A percentile compares a stretch with the other conserved stretches of the same genome.
Evolutionary conservation across 1,284 basidiomycete genomes (phyloP).

Genomic region (Phenoliferia sp.): DNA sequence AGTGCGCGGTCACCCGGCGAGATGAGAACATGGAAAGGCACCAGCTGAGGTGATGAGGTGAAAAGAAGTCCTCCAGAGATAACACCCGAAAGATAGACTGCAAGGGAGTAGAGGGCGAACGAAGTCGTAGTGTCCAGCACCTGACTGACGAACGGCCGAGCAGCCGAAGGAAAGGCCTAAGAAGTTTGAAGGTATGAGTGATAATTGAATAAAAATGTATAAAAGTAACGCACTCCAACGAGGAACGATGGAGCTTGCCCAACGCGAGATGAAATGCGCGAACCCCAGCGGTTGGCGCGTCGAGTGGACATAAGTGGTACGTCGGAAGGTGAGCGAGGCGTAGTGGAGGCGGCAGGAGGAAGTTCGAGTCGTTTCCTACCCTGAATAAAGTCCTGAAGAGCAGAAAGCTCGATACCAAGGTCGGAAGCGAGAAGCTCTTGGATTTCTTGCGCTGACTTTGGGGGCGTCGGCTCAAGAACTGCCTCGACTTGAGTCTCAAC

Average conservation of each 20-base stretch:
- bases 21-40: constrained; percentile 8
- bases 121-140: constrained; percentile 25
- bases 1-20: constrained; percentile 7
- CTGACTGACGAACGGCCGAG: constrained; percentile 20
- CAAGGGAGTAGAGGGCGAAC: constrained; percentile 26
- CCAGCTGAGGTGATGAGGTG: constrained; percentile 12
- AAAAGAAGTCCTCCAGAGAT: constrained; percentile 8
- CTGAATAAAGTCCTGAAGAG: constrained; percentile 66
- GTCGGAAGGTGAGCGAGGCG: not conserved
- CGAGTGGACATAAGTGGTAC: not conserved
- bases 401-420: constrained; percentile 65
- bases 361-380: constrained; percentile 28
- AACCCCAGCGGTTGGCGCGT: constrained; percentile 6
- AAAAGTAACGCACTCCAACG: constrained; percentile 13
- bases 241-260: constrained; percentile 18
- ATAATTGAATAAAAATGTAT: too few relatives aligned
- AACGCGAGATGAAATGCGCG: constrained; percentile 7
- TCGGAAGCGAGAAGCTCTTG: constrained; percentile 71
- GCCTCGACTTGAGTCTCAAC: constrained; percentile 38
- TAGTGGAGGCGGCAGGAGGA: not conserved
- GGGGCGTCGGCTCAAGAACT: constrained; percentile 47
- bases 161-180: constrained; percentile 26
- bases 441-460: constrained; percentile 48
- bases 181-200: not conserved
- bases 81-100: constrained; percentile 30